Evolutionary conservation across 495 filamentous ascomycete genomes (phyloP), one percentile per base, ranked within the genome.

Genomic region (Annulohypoxylon stygium): DNA sequence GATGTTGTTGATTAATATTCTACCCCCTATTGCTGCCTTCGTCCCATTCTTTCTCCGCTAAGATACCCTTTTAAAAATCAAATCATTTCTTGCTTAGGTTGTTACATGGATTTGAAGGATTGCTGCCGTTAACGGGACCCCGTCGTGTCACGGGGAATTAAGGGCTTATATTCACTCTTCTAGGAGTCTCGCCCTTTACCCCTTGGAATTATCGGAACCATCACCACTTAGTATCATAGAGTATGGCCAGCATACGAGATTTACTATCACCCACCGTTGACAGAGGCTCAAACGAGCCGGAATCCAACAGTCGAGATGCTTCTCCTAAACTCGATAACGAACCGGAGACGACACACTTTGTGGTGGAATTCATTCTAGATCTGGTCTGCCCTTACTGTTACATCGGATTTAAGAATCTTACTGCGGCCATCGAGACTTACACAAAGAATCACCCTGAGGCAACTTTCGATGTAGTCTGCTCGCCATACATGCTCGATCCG

Each of bases 331-430:
- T 33, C 25, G 51, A 65, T n/a, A 48, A 16, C 39, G 5, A 41
- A 48, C 5, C 65, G 1, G 65, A 74, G 48, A 79, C 71, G 55
- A 74, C 69, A 18, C 69, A 75, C 41, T 83, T 93, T 82, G 85
- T 86, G 37, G 91, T 97, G 79, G 88, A 93, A 50, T 88, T 97
- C 64, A 90, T 93, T 58, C 82, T 83, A 41, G 94, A 97, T 82
- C 91, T 89, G 18, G 85, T 96, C 70, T 97, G 94, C 78, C 93
- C 93, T 7, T 93, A 89, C 88, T 97, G 94, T 83, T 97, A 93
- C 79, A 84, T 97, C 55, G 93, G 92, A 69, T 90, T 91, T 76
- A 89, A 89, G 66, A 88, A 90, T 60, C 87, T 97, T 43, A 85
- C 90, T 30, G 79, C 79, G 34, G 93, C 90, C 33, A 96, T 97